phyloP scores from a whole-genome alignment of 2,329 filamentous ascomycete species.

The Orbilia ellipsospora region DNA sequence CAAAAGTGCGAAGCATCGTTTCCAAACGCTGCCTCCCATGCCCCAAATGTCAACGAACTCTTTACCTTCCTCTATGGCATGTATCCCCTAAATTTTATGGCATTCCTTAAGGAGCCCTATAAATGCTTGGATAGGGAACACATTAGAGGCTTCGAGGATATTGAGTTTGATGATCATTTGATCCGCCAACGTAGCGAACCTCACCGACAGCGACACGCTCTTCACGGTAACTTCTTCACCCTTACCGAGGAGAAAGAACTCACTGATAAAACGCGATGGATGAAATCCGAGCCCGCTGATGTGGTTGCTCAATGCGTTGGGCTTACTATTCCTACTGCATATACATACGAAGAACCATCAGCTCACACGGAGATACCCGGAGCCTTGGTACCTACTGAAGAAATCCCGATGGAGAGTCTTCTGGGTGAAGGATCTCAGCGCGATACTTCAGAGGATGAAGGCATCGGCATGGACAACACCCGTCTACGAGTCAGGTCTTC shows the following conservation, averaged over 20 bases:
- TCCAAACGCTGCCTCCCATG: conserved; percentile 71
- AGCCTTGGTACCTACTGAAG: conserved; percentile 61
- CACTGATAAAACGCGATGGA: conserved; percentile 79
- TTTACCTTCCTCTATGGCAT: conserved; percentile 85
- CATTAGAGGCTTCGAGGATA: conserved; percentile 75
- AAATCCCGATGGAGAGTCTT: conserved; percentile 60
- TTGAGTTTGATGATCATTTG: conserved; percentile 81
- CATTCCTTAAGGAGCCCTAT: conserved; percentile 84
- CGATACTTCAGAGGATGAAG: conserved; percentile 55
- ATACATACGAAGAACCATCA: conserved; percentile 32
- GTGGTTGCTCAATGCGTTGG: conserved; percentile 81
- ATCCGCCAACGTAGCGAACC: conserved; percentile 80
- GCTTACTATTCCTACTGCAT: conserved; percentile 66
- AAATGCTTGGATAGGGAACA: conserved; percentile 80
- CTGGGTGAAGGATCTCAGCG: conserved; percentile 56
- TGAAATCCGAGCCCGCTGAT: conserved; percentile 81
- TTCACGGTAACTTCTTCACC: conserved; percentile 87
- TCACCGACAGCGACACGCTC: conserved; percentile 76
- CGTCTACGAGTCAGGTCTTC: conserved; percentile 25
- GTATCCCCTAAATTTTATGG: conserved; percentile 87
- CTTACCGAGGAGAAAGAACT: conserved; percentile 83
- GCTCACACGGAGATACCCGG: conserved; percentile 63
- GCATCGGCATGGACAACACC: conserved; percentile 53
- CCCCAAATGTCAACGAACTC: conserved; percentile 77
- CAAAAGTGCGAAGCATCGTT: conserved; percentile 72